A percentile compares a stretch with the other conserved stretches of the same genome.
Conservation (phyloP, 768 basidiomycete species). For the Pleurotus cornucopiae region DNA sequence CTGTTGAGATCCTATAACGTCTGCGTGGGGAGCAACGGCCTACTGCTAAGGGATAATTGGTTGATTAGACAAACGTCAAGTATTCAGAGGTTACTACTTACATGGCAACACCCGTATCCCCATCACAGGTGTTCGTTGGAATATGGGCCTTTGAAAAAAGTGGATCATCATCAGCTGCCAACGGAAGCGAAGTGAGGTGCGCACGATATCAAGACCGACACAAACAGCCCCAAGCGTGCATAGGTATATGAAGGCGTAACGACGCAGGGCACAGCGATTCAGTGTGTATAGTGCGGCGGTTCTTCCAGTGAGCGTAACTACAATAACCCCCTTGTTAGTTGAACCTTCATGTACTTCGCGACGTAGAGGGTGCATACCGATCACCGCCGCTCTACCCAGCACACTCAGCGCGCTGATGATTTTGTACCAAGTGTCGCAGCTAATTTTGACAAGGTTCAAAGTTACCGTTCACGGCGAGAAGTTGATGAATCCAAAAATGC, state of each 20-base stretch:
- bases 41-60: background rate
- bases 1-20: background rate
- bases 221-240: slow-evolving; percentile 16
- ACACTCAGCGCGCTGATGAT: slow-evolving; percentile 25
- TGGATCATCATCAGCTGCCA: background rate
- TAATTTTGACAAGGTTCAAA: background rate
- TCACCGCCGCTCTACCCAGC: slow-evolving; percentile 21
- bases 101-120: slow-evolving; percentile 11
- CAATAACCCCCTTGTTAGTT: background rate
- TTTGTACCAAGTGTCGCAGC: slow-evolving; percentile 24
- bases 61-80: background rate
- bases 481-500: too few relatives aligned
- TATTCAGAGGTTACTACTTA: slow-evolving; percentile 9
- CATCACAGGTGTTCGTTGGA: slow-evolving; percentile 18
- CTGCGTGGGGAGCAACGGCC: background rate
- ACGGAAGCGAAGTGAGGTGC: background rate
- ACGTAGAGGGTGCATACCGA: slow-evolving; percentile 13
- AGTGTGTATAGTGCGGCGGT: slow-evolving; percentile 22
- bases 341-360: background rate
- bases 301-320: slow-evolving; percentile 10
- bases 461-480: too few relatives aligned
- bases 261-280: slow-evolving; percentile 11
- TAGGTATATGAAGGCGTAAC: slow-evolving; percentile 16
- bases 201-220: slow-evolving; percentile 21
- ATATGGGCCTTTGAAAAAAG: slow-evolving; percentile 16